Evolutionary conservation across 1,139 yeast species (phyloP), one percentile per base, ranked within the genome.

Genomic region (Candida sp.): DNA sequence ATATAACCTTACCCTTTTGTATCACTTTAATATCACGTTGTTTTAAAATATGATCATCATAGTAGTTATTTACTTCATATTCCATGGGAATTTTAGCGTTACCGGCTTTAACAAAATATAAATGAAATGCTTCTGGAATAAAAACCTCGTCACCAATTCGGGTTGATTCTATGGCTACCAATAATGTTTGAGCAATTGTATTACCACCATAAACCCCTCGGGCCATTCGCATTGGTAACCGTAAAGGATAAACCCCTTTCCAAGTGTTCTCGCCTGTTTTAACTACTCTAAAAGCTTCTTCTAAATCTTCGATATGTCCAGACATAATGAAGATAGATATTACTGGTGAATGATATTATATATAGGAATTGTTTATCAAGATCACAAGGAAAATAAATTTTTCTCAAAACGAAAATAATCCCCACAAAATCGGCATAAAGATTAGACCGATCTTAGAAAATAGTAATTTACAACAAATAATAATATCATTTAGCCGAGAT

Each of bases 141-240:
- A 56, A 66, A 39, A 53, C 59, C n/a, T 51, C 53, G 11, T 45
- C 44, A 4, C 50, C 47, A 11, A 12, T 19, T 25, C 59, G 56
- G 1, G 73, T 63, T 19, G 67, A 58, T 44, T 68, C 76, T 34
- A 82, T 68, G 2, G 87, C 86, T 1, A 90, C 91, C 48, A 79
- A 62, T 6, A 86, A 63, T 1, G 91, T 69, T 57, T 87, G 95
- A 1, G 89, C 87, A 37, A 86, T 82, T 44, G 84, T 72, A 35
- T 85, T 81, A 3, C 96, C 96, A 1, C 95, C 96, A 64, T 84
- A 87, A 2, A 86, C 81, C 1, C 91, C 93, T 36, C 87, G 66
- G 2, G 88, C 88, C 1, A 79, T 77, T 2, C 68, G 64, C 7
- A 70, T 46, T 1, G 78, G 78, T 8, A 68, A 55, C 36, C 64